Conservation (phyloP, 768 basidiomycete genomes). For the Lepiota venenata region DNA sequence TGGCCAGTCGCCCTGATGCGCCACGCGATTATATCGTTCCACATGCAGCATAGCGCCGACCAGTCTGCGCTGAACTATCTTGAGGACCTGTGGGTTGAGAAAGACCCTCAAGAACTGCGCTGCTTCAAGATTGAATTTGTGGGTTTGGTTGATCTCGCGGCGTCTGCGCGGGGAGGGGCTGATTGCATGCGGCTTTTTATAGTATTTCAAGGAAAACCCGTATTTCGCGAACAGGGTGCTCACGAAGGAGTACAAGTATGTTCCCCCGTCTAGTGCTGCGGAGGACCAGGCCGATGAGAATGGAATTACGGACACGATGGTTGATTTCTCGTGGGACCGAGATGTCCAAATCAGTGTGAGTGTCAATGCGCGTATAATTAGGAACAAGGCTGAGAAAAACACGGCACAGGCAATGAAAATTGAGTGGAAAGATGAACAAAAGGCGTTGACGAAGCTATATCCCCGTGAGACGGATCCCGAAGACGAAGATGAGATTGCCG, state of each 20-base stretch:
- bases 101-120: constrained; percentile 71
- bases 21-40: constrained; percentile 56
- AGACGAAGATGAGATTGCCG: constrained; percentile 59
- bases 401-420: constrained; percentile 58
- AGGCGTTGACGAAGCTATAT: constrained; percentile 77
- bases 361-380: constrained; percentile 8
- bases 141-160: constrained; percentile 30
- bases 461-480: constrained; percentile 61
- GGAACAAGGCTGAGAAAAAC: constrained; percentile 1
- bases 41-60: constrained; percentile 72
- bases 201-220: constrained; percentile 88
- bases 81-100: constrained; percentile 81
- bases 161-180: constrained; percentile 9
- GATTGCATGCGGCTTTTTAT: constrained; percentile 8
- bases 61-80: constrained; percentile 79
- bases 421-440: constrained; percentile 76
- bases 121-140: constrained; percentile 90
- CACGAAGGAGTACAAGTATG: constrained; percentile 80
- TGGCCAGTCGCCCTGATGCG: constrained; percentile 88
- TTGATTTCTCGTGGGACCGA: constrained; percentile 78
- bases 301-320: constrained; percentile 74
- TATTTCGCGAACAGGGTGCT: constrained; percentile 74
- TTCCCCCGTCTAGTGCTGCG: constrained; percentile 48
- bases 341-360: constrained; percentile 67
- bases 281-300: constrained; percentile 63